A percentile compares a stretch with the other conserved stretches of the same genome.
phyloP scores from a whole-genome alignment of 176 grass and related monocot genomes.

The Guadua angustifolia region DNA sequence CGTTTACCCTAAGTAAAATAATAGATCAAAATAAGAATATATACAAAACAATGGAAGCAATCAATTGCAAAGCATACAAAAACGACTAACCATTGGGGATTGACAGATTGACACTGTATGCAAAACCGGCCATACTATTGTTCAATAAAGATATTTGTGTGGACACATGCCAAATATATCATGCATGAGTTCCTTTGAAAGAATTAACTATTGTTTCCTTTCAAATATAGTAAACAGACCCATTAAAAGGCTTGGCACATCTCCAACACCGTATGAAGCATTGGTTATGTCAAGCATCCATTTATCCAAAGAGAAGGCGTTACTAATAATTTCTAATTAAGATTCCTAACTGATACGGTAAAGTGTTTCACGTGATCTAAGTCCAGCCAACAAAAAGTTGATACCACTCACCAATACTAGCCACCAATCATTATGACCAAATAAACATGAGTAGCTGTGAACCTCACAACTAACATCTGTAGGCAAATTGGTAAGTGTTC shows the following conservation, averaged over 20 bases:
- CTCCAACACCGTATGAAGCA: neutral
- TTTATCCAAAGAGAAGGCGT: neutral
- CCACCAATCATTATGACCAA: neutral
- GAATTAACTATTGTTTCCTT: neutral
- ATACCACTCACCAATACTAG: neutral
- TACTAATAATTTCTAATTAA: neutral
- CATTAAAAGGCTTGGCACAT: neutral
- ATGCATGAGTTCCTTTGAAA: neutral
- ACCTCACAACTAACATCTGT: neutral
- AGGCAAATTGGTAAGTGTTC: neutral
- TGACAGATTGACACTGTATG: neutral
- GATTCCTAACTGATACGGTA: neutral
- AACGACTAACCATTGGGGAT: neutral
- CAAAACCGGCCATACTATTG: neutral
- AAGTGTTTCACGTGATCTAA: neutral
- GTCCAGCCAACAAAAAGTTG: neutral
- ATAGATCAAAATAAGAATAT: neutral
- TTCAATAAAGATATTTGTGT: too few relatives aligned
- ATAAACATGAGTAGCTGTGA: neutral
- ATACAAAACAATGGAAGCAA: slow-evolving; percentile 3
- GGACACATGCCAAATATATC: too few relatives aligned
- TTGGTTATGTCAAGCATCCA: neutral
- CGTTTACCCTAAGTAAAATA: neutral
- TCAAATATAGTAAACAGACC: neutral
- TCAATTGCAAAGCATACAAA: neutral